Conservation (phyloP, 306 rosid genomes). For the Citrullus colocynthis region DNA sequence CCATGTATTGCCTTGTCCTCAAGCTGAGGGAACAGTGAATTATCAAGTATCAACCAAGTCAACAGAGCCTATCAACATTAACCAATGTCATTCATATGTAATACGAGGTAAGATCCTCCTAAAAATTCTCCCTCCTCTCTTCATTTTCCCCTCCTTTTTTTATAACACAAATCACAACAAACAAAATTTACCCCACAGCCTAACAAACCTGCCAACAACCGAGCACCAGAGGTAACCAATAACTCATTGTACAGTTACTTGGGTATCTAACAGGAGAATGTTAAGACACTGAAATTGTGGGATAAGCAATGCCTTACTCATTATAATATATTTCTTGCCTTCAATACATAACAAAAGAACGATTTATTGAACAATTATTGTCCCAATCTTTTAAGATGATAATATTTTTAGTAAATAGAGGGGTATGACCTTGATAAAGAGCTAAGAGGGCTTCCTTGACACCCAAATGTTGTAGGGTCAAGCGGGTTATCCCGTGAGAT, state of each 20-base stretch:
- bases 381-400: not conserved
- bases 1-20: too few species aligned
- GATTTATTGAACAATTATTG: not conserved
- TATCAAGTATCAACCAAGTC: not conserved
- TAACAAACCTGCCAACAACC: not conserved
- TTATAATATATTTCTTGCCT: too few species aligned
- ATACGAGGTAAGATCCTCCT: not conserved
- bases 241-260: not conserved
- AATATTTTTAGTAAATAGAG: not conserved
- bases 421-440: too few species aligned
- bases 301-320: not conserved
- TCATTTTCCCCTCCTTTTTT: not conserved
- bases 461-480: too few species aligned
- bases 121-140: not conserved
- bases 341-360: not conserved
- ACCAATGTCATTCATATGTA: not conserved
- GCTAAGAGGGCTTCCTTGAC: too few species aligned
- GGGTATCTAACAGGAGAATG: not conserved
- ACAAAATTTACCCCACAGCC: not conserved
- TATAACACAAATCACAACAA: not conserved
- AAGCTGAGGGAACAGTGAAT: not conserved
- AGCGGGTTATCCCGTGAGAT: too few species aligned
- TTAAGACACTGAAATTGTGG: not conserved
- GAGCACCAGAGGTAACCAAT: not conserved
- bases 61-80: not conserved